Conservation (phyloP, 2,329 filamentous ascomycete species). For the Xylaria sp. region DNA sequence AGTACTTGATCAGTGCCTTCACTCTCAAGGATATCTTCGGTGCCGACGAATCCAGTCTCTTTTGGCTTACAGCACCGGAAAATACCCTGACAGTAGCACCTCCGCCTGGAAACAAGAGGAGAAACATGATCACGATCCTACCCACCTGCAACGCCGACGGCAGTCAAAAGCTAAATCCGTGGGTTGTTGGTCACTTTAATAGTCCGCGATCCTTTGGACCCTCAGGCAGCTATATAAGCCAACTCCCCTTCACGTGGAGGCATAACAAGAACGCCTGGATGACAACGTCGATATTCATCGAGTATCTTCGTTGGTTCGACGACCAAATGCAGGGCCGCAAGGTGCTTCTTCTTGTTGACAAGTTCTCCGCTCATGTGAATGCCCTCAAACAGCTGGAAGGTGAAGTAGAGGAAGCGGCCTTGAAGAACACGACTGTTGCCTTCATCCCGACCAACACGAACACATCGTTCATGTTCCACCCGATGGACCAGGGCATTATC, state of each 20-base stretch:
- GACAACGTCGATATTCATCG: background rate
- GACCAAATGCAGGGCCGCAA: background rate
- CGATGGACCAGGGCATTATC: background rate
- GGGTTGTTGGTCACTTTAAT: background rate
- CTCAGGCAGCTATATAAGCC: background rate
- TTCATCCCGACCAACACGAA: background rate
- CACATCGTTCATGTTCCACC: background rate
- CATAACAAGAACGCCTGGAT: background rate
- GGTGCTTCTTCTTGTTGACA: background rate
- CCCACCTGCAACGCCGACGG: background rate
- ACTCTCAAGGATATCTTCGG: background rate
- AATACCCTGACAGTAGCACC: no score
- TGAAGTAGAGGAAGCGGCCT: background rate
- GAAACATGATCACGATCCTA: background rate
- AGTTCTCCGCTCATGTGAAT: background rate
- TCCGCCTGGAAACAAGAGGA: background rate
- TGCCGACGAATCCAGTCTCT: background rate
- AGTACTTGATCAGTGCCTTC: background rate
- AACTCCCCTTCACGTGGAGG: background rate
- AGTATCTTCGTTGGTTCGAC: slow-evolving; percentile 1
- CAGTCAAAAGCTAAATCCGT: background rate
- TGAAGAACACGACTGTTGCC: background rate
- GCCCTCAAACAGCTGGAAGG: background rate
- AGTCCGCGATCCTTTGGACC: background rate
- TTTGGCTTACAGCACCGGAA: background rate